Base-by-base conservation (phyloP, 768 basidiomycete species). In the Gymnopilus dilepis region DNA sequence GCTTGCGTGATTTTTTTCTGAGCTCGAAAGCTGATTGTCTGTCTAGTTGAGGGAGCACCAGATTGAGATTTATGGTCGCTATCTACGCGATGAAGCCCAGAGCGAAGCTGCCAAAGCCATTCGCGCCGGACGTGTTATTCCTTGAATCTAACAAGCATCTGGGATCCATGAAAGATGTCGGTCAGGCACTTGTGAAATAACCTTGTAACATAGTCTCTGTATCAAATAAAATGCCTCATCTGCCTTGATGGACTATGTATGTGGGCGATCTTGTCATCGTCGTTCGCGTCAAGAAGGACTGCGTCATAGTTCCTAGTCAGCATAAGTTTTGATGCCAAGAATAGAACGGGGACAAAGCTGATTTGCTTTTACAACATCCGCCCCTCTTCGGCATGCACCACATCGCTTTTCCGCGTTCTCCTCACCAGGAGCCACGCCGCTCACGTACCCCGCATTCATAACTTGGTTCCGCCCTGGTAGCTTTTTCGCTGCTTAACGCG, bases 51-150 rank as follows among this genome's bases (percentile, higher is more conserved):
- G 61, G 26, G 68, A 75, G 47, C 79, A 86, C 66, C 78, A 82
- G 45, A 70, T 73, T 4, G 78, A 77, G 51, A 81, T 87, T 1
- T 84, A 84, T 61, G 80, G 75, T 7, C 79, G 86, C 3, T 89
- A 86, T 68, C 73, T 88, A 40, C 78, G 79, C 7, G 80, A 89
- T 64, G 84, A 86, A 64, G 81, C 84, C 2, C 79, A 83, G 69
- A 82, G 83, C 60, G 83, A 82, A 53, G 80, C 77, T 30, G 84
- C 84, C 0, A 84, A 82, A 62, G 84, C 83, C 5, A 79, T 78
- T 12, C 75, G 83, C 48, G 77, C 76, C 26, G 82, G 83, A 4
- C 71, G 74, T 60, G 58, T 62, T 7, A 72, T 85, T 69, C 84
- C 80, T 52, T 79, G 66, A 72, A 47, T 30, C 26, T 24, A 7